phyloP scores from a whole-genome alignment of 768 basidiomycete species.

The Hericium erinaceus region DNA sequence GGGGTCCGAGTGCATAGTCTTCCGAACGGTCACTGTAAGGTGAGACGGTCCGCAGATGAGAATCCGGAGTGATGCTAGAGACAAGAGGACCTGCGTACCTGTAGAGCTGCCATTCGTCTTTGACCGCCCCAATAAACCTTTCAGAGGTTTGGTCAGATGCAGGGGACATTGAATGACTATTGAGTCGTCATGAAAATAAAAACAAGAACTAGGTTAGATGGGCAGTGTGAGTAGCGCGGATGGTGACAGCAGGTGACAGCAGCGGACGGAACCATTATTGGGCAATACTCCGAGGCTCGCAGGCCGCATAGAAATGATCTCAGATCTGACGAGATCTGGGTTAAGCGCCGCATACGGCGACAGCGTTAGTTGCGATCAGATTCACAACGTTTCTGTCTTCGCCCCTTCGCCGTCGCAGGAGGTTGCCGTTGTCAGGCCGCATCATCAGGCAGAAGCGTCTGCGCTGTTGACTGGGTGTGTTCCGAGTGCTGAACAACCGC shows the following conservation, averaged over 20 bases:
- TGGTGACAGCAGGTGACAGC: neutral
- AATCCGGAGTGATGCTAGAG: neutral
- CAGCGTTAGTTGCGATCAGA: neutral
- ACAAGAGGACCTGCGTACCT: constrained; percentile 36
- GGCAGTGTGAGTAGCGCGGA: neutral
- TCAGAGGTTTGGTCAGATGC: constrained; percentile 14
- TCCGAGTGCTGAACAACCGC: no score
- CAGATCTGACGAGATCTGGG: neutral
- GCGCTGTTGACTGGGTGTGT: no score
- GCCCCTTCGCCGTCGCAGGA: no score
- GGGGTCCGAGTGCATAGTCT: constrained; percentile 68
- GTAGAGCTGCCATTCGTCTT: constrained; percentile 77
- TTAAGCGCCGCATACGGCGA: neutral
- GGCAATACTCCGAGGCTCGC: neutral
- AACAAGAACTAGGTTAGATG: neutral
- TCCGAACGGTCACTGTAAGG: constrained; percentile 47
- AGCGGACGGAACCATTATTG: neutral
- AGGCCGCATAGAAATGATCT: neutral
- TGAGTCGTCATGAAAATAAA: neutral
- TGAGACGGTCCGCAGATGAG: neutral
- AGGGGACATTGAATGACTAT: neutral
- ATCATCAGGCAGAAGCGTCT: no score
- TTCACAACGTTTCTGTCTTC: no score
- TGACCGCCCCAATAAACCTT: constrained; percentile 69
- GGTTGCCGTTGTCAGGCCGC: no score